A percentile compares a stretch with the other conserved stretches of the same genome.
These are phyloP conservation scores for Malus fusca DNA, from an alignment of 306 rosid genomes.

Conservation along the genomic window DNA sequence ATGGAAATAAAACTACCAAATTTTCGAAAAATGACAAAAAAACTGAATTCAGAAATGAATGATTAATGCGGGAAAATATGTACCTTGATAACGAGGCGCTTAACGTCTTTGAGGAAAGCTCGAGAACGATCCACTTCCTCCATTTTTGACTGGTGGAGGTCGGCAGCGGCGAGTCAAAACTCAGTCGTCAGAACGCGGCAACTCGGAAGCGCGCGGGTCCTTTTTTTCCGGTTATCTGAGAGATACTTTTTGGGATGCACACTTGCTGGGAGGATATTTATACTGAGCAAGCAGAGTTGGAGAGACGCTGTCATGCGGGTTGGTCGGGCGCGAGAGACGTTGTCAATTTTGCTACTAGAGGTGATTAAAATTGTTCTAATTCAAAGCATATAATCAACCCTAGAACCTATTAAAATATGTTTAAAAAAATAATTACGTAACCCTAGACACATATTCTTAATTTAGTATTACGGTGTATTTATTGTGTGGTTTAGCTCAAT, in stretches of 20 bases:
- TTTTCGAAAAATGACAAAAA: not conserved
- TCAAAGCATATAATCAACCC: no score
- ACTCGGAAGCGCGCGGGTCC: conserved; percentile 3
- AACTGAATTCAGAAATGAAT: not conserved
- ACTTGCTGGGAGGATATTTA: not conserved
- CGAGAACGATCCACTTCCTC: conserved; percentile 52
- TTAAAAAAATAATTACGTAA: no score
- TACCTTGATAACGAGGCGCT: conserved; percentile 73
- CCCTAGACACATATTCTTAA: no score
- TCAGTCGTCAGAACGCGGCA: conserved; percentile 1
- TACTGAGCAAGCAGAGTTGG: not conserved
- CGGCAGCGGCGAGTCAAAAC: conserved; percentile 11
- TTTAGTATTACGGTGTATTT: no score
- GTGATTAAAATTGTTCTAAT: not conserved
- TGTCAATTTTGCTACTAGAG: not conserved
- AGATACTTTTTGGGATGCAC: not conserved
- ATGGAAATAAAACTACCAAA: not conserved
- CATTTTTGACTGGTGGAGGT: conserved; percentile 4
- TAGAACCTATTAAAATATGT: no score
- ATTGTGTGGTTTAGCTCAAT: no score
- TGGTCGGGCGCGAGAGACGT: not conserved
- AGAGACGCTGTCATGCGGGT: not conserved
- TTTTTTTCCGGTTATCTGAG: not conserved
- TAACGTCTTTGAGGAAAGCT: conserved; percentile 45
- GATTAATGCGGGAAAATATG: not conserved